Conservation (phyloP, 257 asterid genomes). For the Rubia yunnanensis region DNA sequence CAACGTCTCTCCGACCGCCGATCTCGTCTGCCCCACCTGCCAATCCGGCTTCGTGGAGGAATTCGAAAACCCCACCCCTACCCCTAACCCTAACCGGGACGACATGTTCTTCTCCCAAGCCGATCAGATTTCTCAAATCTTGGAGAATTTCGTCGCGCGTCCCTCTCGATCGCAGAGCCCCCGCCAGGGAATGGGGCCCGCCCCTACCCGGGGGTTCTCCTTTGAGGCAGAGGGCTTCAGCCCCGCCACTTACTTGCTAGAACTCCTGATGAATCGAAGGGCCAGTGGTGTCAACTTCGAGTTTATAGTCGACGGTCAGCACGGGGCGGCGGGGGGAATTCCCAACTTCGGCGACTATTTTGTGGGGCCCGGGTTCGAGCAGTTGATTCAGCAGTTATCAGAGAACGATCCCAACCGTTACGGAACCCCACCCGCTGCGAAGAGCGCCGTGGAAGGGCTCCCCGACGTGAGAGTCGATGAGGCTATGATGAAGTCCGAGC, state of each 20-base stretch:
- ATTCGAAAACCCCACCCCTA: constrained; percentile 36
- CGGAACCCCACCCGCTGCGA: constrained; percentile 73
- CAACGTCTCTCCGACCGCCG: constrained; percentile 36
- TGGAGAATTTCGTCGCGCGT: constrained; percentile 25
- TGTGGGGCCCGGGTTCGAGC: constrained; percentile 62
- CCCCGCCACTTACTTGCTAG: constrained; percentile 33
- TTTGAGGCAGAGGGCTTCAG: constrained; percentile 33
- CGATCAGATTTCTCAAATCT: constrained; percentile 29
- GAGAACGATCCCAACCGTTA: constrained; percentile 74
- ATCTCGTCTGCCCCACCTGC: constrained; percentile 61
- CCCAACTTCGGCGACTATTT: constrained; percentile 58
- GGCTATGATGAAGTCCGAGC: constrained; percentile 44
- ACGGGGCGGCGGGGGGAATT: background rate
- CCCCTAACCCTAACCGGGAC: constrained; percentile 13
- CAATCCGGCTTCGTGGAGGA: constrained; percentile 62
- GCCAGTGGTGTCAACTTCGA: constrained; percentile 50
- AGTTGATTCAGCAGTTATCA: constrained; percentile 62
- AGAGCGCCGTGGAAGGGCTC: constrained; percentile 42
- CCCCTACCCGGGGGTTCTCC: background rate
- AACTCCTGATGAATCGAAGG: constrained; percentile 38
- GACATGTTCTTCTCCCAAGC: constrained; percentile 15
- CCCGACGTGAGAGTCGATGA: constrained; percentile 36
- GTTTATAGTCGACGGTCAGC: constrained; percentile 37
- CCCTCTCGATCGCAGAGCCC: constrained; percentile 15
- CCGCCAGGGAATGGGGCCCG: background rate